Percentiles rank a stretch among this genome's conserved stretches.
Evolutionary conservation across 2,329 filamentous ascomycete genomes (phyloP).

Genomic region (Pyrenophora seminiperda): DNA sequence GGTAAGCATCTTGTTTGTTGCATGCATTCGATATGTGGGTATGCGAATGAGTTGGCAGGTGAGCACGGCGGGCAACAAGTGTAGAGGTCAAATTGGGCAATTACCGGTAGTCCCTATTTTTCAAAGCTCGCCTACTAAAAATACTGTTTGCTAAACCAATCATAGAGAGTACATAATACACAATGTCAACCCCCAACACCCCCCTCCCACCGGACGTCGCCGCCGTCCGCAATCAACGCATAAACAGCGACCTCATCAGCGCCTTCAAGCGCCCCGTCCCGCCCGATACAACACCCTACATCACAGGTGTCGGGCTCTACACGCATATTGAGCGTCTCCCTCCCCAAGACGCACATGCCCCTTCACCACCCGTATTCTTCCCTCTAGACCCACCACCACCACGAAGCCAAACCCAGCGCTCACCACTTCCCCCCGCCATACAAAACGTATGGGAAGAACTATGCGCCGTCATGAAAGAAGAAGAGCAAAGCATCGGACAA

Average conservation of each 20-base stretch:
- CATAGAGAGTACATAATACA: too few species aligned
- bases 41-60: too few species aligned
- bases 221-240: constrained; percentile 17
- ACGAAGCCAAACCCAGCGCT: not conserved
- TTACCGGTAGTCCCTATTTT: too few species aligned
- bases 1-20: too few species aligned
- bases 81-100: too few species aligned
- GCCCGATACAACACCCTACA: constrained; percentile 6
- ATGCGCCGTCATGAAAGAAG: not conserved
- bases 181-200: not conserved
- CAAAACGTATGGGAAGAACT: constrained; percentile 1
- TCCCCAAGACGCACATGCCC: not conserved
- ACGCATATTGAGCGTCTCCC: constrained; percentile 27
- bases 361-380: constrained; percentile 5
- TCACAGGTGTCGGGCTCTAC: constrained; percentile 35
- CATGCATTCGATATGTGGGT: too few species aligned
- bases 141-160: too few species aligned
- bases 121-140: too few species aligned
- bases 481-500: not conserved
- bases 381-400: not conserved
- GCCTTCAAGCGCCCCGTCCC: constrained; percentile 10
- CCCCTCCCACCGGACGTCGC: constrained; percentile 18
- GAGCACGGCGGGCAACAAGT: too few species aligned
- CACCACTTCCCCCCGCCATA: not conserved
- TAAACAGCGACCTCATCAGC: constrained; percentile 29